These are phyloP conservation scores for Trichoderma orchidacearum DNA, from an alignment of 495 filamentous ascomycete species.

Conservation along the genomic window DNA sequence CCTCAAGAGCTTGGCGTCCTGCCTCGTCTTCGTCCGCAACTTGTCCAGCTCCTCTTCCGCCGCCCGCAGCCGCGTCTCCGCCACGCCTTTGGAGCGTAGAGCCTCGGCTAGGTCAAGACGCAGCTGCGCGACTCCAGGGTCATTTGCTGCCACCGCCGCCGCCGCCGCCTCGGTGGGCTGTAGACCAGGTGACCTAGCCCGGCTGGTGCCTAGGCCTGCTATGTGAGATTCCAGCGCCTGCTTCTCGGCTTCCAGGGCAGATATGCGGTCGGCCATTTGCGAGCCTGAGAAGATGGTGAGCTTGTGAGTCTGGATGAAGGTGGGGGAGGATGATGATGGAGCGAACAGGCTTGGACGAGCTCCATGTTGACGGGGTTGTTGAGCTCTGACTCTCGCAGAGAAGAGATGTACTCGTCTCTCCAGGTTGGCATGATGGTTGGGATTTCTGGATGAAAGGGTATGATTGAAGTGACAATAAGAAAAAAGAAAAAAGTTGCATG, in stretches of 20 bases:
- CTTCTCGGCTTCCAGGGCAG: slow-evolving; percentile 40
- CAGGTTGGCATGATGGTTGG: slow-evolving; percentile 24
- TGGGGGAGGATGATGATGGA: slow-evolving; percentile 2
- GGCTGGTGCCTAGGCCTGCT: slow-evolving; percentile 6
- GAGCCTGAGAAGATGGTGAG: slow-evolving; percentile 38
- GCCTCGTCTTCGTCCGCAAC: slow-evolving; percentile 39
- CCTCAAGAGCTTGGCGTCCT: slow-evolving; percentile 42
- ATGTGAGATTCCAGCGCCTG: slow-evolving; percentile 15
- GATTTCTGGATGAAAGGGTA: slow-evolving; percentile 9
- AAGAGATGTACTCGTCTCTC: slow-evolving; percentile 29
- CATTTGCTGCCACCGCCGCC: slow-evolving; percentile 15
- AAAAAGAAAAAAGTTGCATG: no score
- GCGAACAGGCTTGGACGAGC: slow-evolving; percentile 31
- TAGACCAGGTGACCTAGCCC: slow-evolving; percentile 7
- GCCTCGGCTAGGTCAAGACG: slow-evolving; percentile 57
- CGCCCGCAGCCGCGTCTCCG: slow-evolving; percentile 45
- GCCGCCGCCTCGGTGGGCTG: slow-evolving; percentile 15
- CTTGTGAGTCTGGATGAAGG: neutral
- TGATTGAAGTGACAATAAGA: slow-evolving; percentile 22
- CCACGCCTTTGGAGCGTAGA: slow-evolving; percentile 52
- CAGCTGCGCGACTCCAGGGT: slow-evolving; percentile 28
- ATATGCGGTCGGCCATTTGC: slow-evolving; percentile 52
- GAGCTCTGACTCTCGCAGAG: slow-evolving; percentile 26
- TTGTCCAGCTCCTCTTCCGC: slow-evolving; percentile 48
- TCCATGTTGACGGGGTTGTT: slow-evolving; percentile 28